Percentiles rank a stretch among this genome's conserved stretches.
These are phyloP conservation scores for Yamagishiella unicocca DNA, from an alignment of 139 green algal species.

Conservation along the genomic window DNA sequence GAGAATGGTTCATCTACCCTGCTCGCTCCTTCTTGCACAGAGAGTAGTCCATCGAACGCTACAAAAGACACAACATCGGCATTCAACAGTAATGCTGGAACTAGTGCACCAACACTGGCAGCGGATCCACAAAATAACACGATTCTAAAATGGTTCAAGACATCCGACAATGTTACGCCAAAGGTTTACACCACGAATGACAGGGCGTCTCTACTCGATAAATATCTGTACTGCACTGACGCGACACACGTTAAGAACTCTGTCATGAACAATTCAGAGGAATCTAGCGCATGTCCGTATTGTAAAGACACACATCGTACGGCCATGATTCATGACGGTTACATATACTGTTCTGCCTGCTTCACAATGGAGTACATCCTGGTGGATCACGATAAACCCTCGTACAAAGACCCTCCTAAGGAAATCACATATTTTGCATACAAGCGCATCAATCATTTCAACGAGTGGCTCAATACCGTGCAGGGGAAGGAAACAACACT, in stretches of 20 bases:
- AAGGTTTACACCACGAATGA: too few relatives aligned
- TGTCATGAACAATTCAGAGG: neutral
- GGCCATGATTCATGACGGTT: neutral
- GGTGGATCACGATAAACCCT: slow-evolving; percentile 1
- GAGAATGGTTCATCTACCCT: neutral
- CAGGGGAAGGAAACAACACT: slow-evolving; percentile 47
- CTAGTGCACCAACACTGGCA: neutral
- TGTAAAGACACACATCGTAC: neutral
- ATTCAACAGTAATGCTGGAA: neutral
- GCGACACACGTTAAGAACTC: neutral
- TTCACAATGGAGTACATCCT: neutral
- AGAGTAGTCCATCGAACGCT: neutral
- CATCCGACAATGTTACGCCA: too few relatives aligned
- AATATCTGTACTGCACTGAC: neutral
- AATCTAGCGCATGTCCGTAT: neutral
- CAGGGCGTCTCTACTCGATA: neutral
- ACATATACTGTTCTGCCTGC: neutral
- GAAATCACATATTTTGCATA: slow-evolving; percentile 40
- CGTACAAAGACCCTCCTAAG: slow-evolving; percentile 39
- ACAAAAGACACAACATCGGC: neutral
- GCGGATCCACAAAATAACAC: too few relatives aligned
- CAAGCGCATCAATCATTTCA: slow-evolving; percentile 51
- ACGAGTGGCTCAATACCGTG: slow-evolving; percentile 47
- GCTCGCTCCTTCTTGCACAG: neutral
- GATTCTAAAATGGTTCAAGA: too few relatives aligned